Conservation (phyloP, 495 filamentous ascomycete genomes). For the Talaromyces liani region DNA sequence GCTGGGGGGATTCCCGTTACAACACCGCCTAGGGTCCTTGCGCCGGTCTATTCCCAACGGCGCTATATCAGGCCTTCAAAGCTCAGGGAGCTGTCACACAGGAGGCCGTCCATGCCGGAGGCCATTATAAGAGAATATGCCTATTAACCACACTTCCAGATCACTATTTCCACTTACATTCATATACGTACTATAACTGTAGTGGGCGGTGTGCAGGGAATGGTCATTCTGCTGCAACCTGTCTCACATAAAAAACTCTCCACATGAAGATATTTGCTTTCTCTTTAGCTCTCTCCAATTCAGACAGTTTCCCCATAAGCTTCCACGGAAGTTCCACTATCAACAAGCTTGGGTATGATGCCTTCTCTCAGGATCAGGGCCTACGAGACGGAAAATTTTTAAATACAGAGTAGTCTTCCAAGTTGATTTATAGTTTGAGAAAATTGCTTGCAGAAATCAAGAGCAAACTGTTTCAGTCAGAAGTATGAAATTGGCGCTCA, state of each 20-base stretch:
- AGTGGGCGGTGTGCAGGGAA: neutral
- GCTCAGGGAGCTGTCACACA: no score
- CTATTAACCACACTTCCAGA: neutral
- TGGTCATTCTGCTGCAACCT: no score
- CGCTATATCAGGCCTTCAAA: no score
- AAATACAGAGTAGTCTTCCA: neutral
- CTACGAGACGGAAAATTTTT: neutral
- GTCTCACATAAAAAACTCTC: neutral
- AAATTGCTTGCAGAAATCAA: neutral
- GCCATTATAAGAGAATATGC: neutral
- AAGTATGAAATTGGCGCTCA: neutral
- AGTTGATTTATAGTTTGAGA: neutral
- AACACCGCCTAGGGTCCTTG: no score
- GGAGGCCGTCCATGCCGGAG: neutral
- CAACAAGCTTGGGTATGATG: constrained; percentile 1
- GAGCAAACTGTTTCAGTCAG: neutral
- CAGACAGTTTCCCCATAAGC: neutral
- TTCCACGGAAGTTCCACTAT: constrained; percentile 1
- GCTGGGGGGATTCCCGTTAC: no score
- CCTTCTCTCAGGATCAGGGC: neutral
- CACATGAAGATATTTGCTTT: neutral
- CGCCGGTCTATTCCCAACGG: no score
- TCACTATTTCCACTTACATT: neutral
- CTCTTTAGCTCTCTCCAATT: neutral
- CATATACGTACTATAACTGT: neutral